Evolutionary conservation across 306 rosid species (phyloP).

Genomic region (Inga leiocalycina): DNA sequence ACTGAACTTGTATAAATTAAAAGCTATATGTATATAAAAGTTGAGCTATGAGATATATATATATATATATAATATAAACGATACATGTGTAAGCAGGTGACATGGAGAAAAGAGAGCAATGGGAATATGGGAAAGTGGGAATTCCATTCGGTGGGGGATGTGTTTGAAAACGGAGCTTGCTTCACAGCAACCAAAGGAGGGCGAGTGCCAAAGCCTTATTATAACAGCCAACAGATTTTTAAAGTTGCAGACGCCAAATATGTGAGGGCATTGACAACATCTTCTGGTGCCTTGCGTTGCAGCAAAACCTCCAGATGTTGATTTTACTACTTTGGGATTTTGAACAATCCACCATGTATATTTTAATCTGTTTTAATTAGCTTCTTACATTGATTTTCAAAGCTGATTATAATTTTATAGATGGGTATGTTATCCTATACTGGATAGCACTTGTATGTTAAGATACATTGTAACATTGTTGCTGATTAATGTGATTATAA

Average conservation of each 20-base stretch:
- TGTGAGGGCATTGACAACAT: constrained; percentile 34
- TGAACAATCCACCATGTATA: neutral
- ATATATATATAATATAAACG: neutral
- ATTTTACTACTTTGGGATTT: neutral
- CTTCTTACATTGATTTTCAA: neutral
- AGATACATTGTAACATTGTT: neutral
- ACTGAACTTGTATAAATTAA: neutral
- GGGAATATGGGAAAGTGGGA: constrained; percentile 26
- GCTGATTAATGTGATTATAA: neutral
- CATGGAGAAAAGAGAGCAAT: constrained; percentile 40
- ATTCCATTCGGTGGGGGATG: constrained; percentile 44
- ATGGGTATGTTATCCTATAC: neutral
- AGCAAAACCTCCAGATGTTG: constrained; percentile 31
- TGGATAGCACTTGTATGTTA: neutral
- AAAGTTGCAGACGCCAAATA: constrained; percentile 32
- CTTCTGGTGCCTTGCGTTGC: constrained; percentile 39
- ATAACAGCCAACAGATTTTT: constrained; percentile 27
- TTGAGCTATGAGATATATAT: neutral
- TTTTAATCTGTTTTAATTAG: neutral
- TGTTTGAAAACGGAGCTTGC: constrained; percentile 49
- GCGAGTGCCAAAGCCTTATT: constrained; percentile 31
- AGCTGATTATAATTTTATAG: neutral
- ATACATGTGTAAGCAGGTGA: constrained; percentile 23
- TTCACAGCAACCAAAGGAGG: constrained; percentile 28
- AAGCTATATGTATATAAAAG: neutral